These are phyloP conservation scores for Cicer chorassanicum DNA, from an alignment of 306 rosid genomes.

Conservation along the genomic window DNA sequence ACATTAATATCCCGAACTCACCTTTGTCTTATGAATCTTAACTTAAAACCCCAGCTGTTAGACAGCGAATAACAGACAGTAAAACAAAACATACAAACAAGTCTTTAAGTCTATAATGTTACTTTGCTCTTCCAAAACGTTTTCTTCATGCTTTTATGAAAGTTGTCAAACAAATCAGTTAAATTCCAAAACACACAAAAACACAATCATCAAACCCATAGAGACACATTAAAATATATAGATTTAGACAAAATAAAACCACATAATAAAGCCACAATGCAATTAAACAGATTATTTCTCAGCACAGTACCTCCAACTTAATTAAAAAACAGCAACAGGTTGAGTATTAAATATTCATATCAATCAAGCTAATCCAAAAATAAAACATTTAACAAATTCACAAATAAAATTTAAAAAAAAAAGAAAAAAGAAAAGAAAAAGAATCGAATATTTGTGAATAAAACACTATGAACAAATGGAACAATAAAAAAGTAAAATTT, in stretches of 20 bases:
- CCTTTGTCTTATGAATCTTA: conserved; percentile 12
- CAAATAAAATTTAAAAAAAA: not conserved
- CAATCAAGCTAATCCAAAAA: conserved; percentile 29
- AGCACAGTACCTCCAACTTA: not conserved
- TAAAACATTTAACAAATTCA: not conserved
- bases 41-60: conserved; percentile 15
- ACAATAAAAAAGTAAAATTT: not conserved
- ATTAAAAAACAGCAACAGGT: not conserved
- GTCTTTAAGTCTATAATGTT: not conserved
- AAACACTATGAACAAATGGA: not conserved
- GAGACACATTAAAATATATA: conserved; percentile 27
- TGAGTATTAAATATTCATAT: not conserved
- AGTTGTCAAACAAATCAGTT: conserved; percentile 24
- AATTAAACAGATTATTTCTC: conserved; percentile 6
- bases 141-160: not conserved
- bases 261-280: not conserved
- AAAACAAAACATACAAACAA: not conserved
- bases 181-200: not conserved
- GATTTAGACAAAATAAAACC: not conserved
- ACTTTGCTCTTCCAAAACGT: not conserved
- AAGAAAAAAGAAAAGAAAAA: no score
- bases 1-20: conserved; percentile 44
- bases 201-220: conserved; percentile 8
- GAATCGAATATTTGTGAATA: not conserved
- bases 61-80: not conserved